Evolutionary conservation across 2,329 filamentous ascomycete genomes (phyloP).

Genomic region (Chaetomium olivaceum): DNA sequence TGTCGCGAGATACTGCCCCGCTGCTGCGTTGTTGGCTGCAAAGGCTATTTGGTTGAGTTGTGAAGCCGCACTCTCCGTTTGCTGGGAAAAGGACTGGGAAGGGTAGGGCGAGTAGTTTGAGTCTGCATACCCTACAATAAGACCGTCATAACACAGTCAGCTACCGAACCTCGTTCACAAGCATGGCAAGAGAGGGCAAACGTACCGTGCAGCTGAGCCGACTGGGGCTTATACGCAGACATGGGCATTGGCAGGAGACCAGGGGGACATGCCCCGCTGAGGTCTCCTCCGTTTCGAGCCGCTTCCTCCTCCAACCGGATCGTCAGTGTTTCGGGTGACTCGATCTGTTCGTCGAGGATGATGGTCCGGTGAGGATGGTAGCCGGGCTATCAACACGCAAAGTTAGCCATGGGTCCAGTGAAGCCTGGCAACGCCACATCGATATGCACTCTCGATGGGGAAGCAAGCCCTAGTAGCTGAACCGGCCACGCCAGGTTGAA

Average conservation of each 20-base stretch:
- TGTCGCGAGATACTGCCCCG: slow-evolving; percentile 66
- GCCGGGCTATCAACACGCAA: slow-evolving; percentile 45
- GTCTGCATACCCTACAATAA: slow-evolving; percentile 43
- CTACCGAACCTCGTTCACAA: neutral
- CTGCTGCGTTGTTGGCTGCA: slow-evolving; percentile 58
- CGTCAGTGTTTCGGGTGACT: slow-evolving; percentile 58
- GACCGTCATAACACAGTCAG: slow-evolving; percentile 12
- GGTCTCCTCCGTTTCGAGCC: slow-evolving; percentile 54
- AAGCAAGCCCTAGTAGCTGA: neutral
- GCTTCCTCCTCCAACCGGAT: slow-evolving; percentile 60
- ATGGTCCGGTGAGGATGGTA: slow-evolving; percentile 57
- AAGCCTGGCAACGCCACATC: neutral
- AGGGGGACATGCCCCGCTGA: slow-evolving; percentile 58
- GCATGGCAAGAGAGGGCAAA: slow-evolving; percentile 34
- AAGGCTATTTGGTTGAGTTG: slow-evolving; percentile 59
- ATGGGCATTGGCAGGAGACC: slow-evolving; percentile 75
- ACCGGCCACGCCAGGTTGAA: neutral
- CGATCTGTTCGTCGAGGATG: slow-evolving; percentile 59
- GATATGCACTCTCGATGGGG: too few relatives aligned
- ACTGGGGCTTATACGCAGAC: slow-evolving; percentile 79
- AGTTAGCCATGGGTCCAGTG: slow-evolving; percentile 1
- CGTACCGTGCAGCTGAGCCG: slow-evolving; percentile 80
- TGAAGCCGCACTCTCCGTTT: slow-evolving; percentile 51
- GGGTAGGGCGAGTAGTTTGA: slow-evolving; percentile 56
- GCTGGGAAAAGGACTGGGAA: slow-evolving; percentile 50